These are phyloP conservation scores for Metschnikowia similis DNA, from an alignment of 805 yeast species.

Conservation along the genomic window DNA sequence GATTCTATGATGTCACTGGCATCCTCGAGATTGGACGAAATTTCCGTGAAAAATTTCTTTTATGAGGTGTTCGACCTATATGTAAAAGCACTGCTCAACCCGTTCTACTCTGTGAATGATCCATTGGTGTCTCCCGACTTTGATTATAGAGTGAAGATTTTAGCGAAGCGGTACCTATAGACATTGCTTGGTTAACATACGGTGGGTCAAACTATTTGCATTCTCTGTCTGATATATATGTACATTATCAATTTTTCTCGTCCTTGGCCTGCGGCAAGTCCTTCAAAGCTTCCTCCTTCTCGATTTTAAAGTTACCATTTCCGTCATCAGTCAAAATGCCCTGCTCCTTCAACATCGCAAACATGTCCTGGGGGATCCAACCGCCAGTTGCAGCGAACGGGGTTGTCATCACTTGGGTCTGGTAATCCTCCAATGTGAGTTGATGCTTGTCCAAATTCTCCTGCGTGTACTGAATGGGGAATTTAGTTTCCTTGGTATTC, in stretches of 20 bases:
- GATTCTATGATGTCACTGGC: conserved; percentile 8
- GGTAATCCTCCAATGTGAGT: conserved; percentile 58
- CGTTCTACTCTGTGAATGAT: conserved; percentile 76
- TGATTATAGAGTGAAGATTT: conserved; percentile 64
- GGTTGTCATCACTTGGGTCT: conserved; percentile 57
- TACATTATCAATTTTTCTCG: conserved; percentile 2
- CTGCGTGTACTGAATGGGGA: conserved; percentile 60
- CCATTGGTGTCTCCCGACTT: conserved; percentile 71
- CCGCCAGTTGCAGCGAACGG: conserved; percentile 92
- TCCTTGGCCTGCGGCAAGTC: conserved; percentile 11
- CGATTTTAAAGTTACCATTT: conserved; percentile 40
- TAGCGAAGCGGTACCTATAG: conserved; percentile 73
- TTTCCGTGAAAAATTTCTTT: conserved; percentile 75
- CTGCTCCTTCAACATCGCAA: conserved; percentile 60
- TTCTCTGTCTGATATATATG: neutral
- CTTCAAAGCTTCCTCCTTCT: conserved; percentile 24
- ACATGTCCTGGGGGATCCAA: conserved; percentile 95
- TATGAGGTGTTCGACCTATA: conserved; percentile 83
- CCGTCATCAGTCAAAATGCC: conserved; percentile 60
- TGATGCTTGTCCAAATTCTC: conserved; percentile 57
- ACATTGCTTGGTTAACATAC: neutral
- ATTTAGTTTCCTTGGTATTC: conserved; percentile 34
- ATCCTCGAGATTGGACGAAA: conserved; percentile 47
- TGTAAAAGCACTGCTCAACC: conserved; percentile 78
- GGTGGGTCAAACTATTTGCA: neutral